Percentiles rank a stretch among this genome's conserved stretches.
Evolutionary conservation across 2,329 filamentous ascomycete species (phyloP).

Genomic region (Monilinia aucupariae): DNA sequence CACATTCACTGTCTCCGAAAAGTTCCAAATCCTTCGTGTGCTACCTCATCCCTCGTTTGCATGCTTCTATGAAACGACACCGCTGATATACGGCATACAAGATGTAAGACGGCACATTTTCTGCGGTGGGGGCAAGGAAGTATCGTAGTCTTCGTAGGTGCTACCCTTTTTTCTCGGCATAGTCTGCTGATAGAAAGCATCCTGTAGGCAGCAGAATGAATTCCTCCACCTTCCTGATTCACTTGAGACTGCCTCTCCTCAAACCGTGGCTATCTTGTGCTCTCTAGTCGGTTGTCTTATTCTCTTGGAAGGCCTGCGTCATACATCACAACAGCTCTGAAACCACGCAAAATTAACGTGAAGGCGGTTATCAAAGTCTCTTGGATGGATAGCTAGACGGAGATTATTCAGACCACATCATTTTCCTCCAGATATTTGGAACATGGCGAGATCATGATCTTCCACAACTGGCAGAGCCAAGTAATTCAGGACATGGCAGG

Average conservation of each 20-base stretch:
- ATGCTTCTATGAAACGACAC: constrained; percentile 6
- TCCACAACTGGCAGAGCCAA: neutral
- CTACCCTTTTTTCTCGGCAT: neutral
- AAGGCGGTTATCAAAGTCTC: neutral
- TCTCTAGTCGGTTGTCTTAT: neutral
- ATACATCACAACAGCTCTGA: neutral
- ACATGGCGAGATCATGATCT: neutral
- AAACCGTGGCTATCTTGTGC: neutral
- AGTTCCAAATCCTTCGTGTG: constrained; percentile 12
- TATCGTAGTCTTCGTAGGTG: neutral
- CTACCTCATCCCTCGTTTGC: neutral
- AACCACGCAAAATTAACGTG: constrained; percentile 8
- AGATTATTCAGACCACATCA: constrained; percentile 1
- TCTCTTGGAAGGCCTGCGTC: constrained; percentile 2
- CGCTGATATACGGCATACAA: constrained; percentile 14
- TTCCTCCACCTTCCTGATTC: constrained; percentile 15
- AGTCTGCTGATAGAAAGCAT: constrained; percentile 10
- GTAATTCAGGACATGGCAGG: neutral
- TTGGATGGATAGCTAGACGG: constrained; percentile 7
- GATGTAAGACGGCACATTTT: constrained; percentile 15
- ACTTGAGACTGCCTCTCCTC: neutral
- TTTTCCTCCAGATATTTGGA: neutral
- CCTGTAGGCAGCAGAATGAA: neutral
- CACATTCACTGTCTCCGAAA: constrained; percentile 1
- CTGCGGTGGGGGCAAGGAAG: neutral